These are phyloP conservation scores for Cutaneotrichosporon sp. DNA, from an alignment of 1,284 basidiomycete species.

Conservation along the genomic window DNA sequence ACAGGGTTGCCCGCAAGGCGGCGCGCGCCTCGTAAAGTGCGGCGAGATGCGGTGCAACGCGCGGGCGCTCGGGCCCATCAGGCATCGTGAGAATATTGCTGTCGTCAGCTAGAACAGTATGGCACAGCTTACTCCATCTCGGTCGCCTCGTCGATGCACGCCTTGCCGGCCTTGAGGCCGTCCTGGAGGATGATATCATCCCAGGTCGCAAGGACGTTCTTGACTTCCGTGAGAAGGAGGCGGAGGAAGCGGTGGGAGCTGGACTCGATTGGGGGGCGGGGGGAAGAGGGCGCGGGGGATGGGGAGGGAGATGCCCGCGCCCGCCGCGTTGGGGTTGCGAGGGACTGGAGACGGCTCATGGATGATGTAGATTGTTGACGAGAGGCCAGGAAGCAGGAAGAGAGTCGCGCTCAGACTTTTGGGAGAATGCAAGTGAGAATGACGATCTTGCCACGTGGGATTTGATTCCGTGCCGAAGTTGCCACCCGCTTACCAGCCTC, in stretches of 20 bases:
- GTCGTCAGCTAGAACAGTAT: conserved; percentile 11
- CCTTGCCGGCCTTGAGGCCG: conserved; percentile 45
- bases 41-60: conserved; percentile 32
- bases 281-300: conserved; percentile 40
- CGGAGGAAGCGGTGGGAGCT: conserved; percentile 48
- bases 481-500: conserved; percentile 8
- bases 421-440: neutral
- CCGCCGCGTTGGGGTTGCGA: conserved; percentile 56
- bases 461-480: conserved; percentile 14
- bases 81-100: conserved; percentile 41
- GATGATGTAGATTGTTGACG: neutral
- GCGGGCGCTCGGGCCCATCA: conserved; percentile 39
- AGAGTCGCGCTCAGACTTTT: neutral
- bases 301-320: conserved; percentile 47
- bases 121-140: conserved; percentile 48
- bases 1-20: conserved; percentile 28
- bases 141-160: conserved; percentile 39
- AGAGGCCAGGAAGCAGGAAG: no score
- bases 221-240: conserved; percentile 40
- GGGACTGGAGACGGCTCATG: conserved; percentile 27
- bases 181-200: conserved; percentile 45
- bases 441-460: neutral
- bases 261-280: conserved; percentile 32
- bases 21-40: conserved; percentile 24
- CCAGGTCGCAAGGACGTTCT: conserved; percentile 41